Evolutionary conservation across 2,329 filamentous ascomycete species (phyloP), one percentile per base, ranked within the genome.

Genomic region (Plenodomus biglobosus): DNA sequence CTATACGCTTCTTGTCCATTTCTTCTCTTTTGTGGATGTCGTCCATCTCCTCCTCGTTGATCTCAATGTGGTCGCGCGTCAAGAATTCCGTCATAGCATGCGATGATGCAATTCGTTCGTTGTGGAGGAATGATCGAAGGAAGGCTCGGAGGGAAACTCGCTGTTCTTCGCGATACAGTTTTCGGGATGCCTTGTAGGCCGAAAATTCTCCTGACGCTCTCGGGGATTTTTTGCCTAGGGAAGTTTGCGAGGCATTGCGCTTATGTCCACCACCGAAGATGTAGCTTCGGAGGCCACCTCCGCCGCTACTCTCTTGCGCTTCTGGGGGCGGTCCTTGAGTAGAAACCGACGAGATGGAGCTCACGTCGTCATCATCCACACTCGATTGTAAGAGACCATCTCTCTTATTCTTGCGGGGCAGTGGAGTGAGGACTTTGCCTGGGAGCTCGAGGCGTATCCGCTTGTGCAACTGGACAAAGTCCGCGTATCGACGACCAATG

Each of bases 351-450:
- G 91, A 96, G 6, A 92, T 71, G 1, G 91, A 96, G 2, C 87
- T 90, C 1, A 78, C 82, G 69, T 92, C 90, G 36, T 89, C 88
- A 55, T 85, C 82, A 40, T 75, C 75, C 24, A 79, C 80, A 18
- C 80, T 81, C 35, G 75, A 64, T 40, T 69, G 77, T 52, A 83
- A 79, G 6, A 87, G 77, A 2, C 86, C 85, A 56, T 86, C 85
- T 17, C 85, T 82, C 72, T 92, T 95, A 72, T 96, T 96, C 81
- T 97, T 97, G 68, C 86, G 86, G 1, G 94, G 94, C 41, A 97
- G 76, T 1, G 90, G 84, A 10, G 92, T 89, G 2, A 99, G 78
- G 5, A 96, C 83, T 64, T 95, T 95, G 16, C 94, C 94, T 0
- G 94, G 94, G 44, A 97, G 79, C 72, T 99, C 94, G 11, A 85